Conservation (phyloP, 371 early-diverging fungal genomes). For the Mortierella sp. region DNA sequence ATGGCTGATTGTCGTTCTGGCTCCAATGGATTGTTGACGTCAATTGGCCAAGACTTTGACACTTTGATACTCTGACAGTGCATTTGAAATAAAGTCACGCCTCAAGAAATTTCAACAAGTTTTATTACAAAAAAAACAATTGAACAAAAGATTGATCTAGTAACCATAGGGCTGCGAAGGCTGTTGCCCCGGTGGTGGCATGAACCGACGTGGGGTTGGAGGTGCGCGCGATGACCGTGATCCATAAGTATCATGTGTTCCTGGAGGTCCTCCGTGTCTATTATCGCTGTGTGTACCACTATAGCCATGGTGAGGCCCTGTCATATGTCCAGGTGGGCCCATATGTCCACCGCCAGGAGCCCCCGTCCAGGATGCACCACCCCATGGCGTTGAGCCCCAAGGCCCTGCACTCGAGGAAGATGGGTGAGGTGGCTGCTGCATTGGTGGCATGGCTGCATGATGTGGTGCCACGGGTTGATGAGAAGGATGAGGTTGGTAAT, state of each 20-base stretch:
- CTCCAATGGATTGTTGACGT: too few relatives aligned
- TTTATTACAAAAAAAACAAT: background rate
- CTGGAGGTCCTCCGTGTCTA: constrained; percentile 33
- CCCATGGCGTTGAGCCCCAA: constrained; percentile 51
- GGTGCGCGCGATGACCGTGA: constrained; percentile 54
- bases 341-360: constrained; percentile 44
- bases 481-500: constrained; percentile 53
- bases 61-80: too few relatives aligned
- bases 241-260: constrained; percentile 47
- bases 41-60: too few relatives aligned
- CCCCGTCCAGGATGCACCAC: constrained; percentile 47
- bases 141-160: constrained; percentile 11
- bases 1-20: too few relatives aligned
- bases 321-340: constrained; percentile 54
- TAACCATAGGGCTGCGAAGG: constrained; percentile 33
- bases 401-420: constrained; percentile 30
- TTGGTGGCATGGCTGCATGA: constrained; percentile 37
- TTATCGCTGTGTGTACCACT: constrained; percentile 29
- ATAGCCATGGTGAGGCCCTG: constrained; percentile 47
- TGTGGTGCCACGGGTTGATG: constrained; percentile 31
- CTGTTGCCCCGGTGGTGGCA: constrained; percentile 52
- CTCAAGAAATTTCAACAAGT: too few relatives aligned
- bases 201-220: constrained; percentile 55
- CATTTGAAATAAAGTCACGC: too few relatives aligned
- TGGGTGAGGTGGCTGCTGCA: constrained; percentile 39